Evolutionary conservation across 1,284 basidiomycete species (phyloP).

Genomic region (Earliella scabrosa): DNA sequence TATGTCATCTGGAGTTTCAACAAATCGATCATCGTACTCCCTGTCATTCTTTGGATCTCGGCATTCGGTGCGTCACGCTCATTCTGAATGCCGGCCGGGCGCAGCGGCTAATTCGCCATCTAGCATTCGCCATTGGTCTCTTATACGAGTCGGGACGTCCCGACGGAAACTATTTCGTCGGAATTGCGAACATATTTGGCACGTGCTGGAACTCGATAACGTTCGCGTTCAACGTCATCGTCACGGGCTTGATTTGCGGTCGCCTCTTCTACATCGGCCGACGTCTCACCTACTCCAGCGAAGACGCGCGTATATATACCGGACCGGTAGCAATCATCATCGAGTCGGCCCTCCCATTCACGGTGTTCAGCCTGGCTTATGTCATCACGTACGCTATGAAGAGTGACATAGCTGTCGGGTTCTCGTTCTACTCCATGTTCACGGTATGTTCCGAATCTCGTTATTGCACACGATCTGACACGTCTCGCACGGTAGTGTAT

Average conservation of each 20-base stretch:
- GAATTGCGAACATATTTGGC: slow-evolving; percentile 14
- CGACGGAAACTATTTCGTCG: slow-evolving; percentile 23
- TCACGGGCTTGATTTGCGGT: slow-evolving; percentile 21
- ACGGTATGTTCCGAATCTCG: slow-evolving; percentile 11
- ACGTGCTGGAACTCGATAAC: slow-evolving; percentile 21
- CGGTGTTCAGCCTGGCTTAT: slow-evolving; percentile 18
- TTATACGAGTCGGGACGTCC: slow-evolving; percentile 25
- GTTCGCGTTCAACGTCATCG: slow-evolving; percentile 25
- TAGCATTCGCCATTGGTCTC: slow-evolving; percentile 19
- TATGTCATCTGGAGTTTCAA: slow-evolving; percentile 26
- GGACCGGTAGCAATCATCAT: slow-evolving; percentile 21
- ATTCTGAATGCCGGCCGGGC: not conserved
- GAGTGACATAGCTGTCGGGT: slow-evolving; percentile 19
- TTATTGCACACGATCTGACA: not conserved
- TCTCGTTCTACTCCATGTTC: slow-evolving; percentile 28
- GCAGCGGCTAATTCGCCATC: no score
- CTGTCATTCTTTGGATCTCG: slow-evolving; percentile 19
- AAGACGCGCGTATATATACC: slow-evolving; percentile 12
- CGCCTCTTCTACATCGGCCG: slow-evolving; percentile 20
- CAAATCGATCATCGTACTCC: slow-evolving; percentile 14
- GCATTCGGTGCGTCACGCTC: slow-evolving; percentile 13
- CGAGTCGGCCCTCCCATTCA: slow-evolving; percentile 28
- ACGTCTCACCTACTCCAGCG: not conserved
- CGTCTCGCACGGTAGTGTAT: slow-evolving; percentile 27
- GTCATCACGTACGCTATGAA: slow-evolving; percentile 21